phyloP scores from a whole-genome alignment of 768 basidiomycete species.

The Russula vinacea region DNA sequence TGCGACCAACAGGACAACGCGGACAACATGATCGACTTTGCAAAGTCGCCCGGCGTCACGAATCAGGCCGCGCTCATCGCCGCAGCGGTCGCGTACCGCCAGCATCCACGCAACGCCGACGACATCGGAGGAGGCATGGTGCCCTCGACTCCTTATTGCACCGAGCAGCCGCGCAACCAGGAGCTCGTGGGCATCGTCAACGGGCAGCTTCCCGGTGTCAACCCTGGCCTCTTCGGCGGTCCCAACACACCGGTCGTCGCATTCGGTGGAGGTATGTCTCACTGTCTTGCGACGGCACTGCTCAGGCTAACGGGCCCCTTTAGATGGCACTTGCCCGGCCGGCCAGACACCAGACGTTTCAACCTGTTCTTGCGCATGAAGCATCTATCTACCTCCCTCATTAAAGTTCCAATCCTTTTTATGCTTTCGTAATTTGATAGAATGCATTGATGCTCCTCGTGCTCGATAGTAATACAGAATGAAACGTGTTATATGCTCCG shows the following conservation, averaged over 20 bases:
- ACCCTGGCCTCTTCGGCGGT: slow-evolving; percentile 52
- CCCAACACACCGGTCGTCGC: slow-evolving; percentile 47
- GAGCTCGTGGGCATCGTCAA: slow-evolving; percentile 51
- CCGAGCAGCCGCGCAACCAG: slow-evolving; percentile 49
- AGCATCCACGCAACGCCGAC: slow-evolving; percentile 45
- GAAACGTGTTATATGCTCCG: slow-evolving; percentile 9
- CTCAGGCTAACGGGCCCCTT: background rate
- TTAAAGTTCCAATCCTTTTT: background rate
- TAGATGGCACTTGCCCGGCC: slow-evolving; percentile 48
- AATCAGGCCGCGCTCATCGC: slow-evolving; percentile 44
- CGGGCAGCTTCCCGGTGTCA: slow-evolving; percentile 51
- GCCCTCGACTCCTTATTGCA: slow-evolving; percentile 53
- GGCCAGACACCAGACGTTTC: slow-evolving; percentile 43
- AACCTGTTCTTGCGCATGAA: slow-evolving; percentile 42
- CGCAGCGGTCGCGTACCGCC: slow-evolving; percentile 44
- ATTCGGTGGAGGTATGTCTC: slow-evolving; percentile 43
- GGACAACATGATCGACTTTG: slow-evolving; percentile 51
- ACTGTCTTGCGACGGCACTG: background rate
- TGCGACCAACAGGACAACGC: slow-evolving; percentile 51
- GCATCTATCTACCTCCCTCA: background rate
- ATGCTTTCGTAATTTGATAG: background rate
- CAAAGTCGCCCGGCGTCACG: slow-evolving; percentile 43
- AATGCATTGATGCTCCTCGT: slow-evolving; percentile 2
- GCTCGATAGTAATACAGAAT: slow-evolving; percentile 15
- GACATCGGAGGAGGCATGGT: slow-evolving; percentile 41